A percentile compares a stretch with the other conserved stretches of the same genome.
phyloP scores from a whole-genome alignment of 129 eudicot species.

The Tagetes erecta region DNA sequence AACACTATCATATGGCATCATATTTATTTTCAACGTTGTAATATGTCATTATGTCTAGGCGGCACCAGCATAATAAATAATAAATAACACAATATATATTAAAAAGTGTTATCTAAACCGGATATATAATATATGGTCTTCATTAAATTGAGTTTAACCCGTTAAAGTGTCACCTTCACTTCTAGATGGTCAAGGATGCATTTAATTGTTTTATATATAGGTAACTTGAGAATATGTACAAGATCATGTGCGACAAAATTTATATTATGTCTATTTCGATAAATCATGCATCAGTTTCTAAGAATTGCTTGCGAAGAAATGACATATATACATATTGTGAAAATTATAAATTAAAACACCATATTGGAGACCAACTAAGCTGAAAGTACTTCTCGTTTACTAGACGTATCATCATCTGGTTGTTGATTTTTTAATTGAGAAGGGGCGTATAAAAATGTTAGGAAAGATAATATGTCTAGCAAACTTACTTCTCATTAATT shows the following conservation, averaged over 20 bases:
- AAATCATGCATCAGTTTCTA: constrained; percentile 21
- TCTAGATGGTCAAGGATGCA: constrained; percentile 38
- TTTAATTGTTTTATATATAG: constrained; percentile 7
- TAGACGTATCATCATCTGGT: too few relatives aligned
- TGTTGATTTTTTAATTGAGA: too few relatives aligned
- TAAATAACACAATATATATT: neutral
- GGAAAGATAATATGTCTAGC: too few relatives aligned
- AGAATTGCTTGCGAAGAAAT: constrained; percentile 10
- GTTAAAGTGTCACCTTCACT: constrained; percentile 34
- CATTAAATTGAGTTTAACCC: constrained; percentile 16
- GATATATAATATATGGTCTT: constrained; percentile 28
- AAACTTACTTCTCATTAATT: too few relatives aligned
- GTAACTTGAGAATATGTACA: constrained; percentile 39
- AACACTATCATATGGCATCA: neutral
- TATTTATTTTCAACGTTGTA: neutral
- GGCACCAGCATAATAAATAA: neutral
- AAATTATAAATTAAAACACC: too few relatives aligned
- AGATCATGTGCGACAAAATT: constrained; percentile 26
- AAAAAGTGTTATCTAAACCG: constrained; percentile 10
- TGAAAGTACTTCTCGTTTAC: too few relatives aligned
- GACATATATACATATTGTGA: neutral
- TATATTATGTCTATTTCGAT: neutral
- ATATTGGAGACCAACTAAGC: too few relatives aligned
- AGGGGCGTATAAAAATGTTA: too few relatives aligned
- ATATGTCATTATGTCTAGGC: constrained; percentile 20